Conservation (phyloP, 257 asterid genomes). For the Echites panduratus region DNA sequence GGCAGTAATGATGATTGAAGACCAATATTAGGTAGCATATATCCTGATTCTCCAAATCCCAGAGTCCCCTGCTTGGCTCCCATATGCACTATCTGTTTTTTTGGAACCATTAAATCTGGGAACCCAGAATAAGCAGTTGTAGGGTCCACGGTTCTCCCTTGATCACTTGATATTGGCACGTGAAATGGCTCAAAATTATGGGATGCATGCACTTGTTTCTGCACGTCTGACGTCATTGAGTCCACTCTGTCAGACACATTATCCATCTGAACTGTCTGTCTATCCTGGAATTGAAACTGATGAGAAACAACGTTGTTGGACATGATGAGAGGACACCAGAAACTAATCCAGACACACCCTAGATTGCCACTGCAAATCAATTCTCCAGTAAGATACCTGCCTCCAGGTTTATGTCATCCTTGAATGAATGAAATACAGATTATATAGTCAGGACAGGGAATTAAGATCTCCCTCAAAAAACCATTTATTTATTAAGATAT, state of each 20-base stretch:
- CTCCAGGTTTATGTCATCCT: neutral
- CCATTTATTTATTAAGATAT: no score
- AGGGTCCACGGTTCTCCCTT: conserved; percentile 26
- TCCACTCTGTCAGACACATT: conserved; percentile 39
- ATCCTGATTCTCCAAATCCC: conserved; percentile 24
- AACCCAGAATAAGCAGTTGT: conserved; percentile 29
- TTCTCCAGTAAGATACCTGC: neutral
- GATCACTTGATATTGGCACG: conserved; percentile 20
- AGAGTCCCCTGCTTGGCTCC: conserved; percentile 25
- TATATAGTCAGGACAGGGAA: conserved; percentile 1
- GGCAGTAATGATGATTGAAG: conserved; percentile 42
- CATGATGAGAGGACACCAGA: conserved; percentile 25
- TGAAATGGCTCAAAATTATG: conserved; percentile 20
- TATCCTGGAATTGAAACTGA: conserved; percentile 36
- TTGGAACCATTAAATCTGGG: conserved; percentile 22
- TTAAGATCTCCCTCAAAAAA: neutral
- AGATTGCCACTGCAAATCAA: neutral
- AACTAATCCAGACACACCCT: conserved; percentile 7
- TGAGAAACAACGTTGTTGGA: conserved; percentile 45
- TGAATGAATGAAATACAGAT: neutral
- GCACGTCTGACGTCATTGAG: conserved; percentile 41
- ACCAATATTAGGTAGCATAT: conserved; percentile 23
- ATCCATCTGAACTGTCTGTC: conserved; percentile 56
- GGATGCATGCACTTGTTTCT: conserved; percentile 32
- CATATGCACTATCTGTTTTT: conserved; percentile 20